These are phyloP conservation scores for Penicillium concentricum DNA, from an alignment of 2,329 filamentous ascomycete genomes.

Conservation along the genomic window DNA sequence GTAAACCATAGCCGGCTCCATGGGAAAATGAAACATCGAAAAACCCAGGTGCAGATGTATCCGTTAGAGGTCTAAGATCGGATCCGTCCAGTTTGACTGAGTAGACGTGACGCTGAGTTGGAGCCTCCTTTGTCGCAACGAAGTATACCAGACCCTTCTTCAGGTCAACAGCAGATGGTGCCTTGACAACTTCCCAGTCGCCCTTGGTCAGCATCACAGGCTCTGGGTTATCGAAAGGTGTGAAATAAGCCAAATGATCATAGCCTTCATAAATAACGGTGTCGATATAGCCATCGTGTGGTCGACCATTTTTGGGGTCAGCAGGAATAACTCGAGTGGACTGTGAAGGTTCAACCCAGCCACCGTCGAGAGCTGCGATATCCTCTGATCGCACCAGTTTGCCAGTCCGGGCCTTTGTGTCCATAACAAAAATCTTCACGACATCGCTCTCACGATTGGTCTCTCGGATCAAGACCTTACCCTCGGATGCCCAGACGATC, in stretches of 20 bases:
- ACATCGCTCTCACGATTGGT: slow-evolving; percentile 92
- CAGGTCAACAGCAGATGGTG: slow-evolving; percentile 80
- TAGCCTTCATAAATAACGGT: slow-evolving; percentile 81
- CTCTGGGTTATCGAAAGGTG: slow-evolving; percentile 77
- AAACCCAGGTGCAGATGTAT: slow-evolving; percentile 71
- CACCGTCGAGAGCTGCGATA: slow-evolving; percentile 81
- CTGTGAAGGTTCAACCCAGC: slow-evolving; percentile 95
- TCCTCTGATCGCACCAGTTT: slow-evolving; percentile 77
- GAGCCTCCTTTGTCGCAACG: slow-evolving; percentile 77
- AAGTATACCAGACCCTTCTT: slow-evolving; percentile 89
- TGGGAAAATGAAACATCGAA: slow-evolving; percentile 82
- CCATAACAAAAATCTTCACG: slow-evolving; percentile 82
- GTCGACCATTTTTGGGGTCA: slow-evolving; percentile 71
- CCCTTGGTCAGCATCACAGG: slow-evolving; percentile 85
- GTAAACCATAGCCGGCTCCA: slow-evolving; percentile 76
- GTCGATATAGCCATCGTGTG: slow-evolving; percentile 88
- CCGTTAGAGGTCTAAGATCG: slow-evolving; percentile 69
- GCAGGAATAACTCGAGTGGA: slow-evolving; percentile 83
- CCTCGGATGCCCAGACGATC: slow-evolving; percentile 80
- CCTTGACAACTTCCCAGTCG: slow-evolving; percentile 85
- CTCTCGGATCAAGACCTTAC: slow-evolving; percentile 81
- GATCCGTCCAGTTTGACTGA: slow-evolving; percentile 81
- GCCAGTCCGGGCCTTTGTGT: slow-evolving; percentile 70
- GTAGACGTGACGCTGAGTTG: slow-evolving; percentile 89
- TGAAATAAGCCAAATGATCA: slow-evolving; percentile 92